Evolutionary conservation across 2,329 filamentous ascomycete species (phyloP), one percentile per base, ranked within the genome.

Genomic region (Colletotrichum sp.): DNA sequence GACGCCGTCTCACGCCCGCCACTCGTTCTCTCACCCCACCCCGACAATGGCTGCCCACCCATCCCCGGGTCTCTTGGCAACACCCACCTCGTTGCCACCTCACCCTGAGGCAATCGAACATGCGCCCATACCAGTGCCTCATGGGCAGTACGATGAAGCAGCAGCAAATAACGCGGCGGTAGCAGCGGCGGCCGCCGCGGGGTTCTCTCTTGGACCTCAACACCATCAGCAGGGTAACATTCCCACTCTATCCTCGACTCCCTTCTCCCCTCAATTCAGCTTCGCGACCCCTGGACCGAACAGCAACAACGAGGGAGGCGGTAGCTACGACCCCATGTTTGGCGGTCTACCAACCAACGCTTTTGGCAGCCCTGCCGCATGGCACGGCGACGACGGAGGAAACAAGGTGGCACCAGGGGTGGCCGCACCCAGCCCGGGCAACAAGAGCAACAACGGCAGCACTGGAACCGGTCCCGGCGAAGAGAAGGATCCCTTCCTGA

Each of bases 401-500:
- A 77, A 69, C 70, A 75, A 77, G 38, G 71, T 68, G 7, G 67
- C 68, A 52, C 16, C 43, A 3, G 71, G 71, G 28, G 75, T 67
- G 24, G 76, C 66, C 24, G 77, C 75, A 16, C 72, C 68, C 6
- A 88, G 87, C 61, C 89, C 90, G 0, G 88, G 86, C 2, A 74
- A 70, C 64, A 76, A 63, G 61, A 91, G 89, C 81, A 87, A 87
- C 71, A 87, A 87, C 57, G 88, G 86, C 12, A 90, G 88, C 74
- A 87, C 87, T 1, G 88, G 85, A 3, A 88, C 88, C 3, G 86
- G 83, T 0, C 82, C 86, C 4, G 87, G 86, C 4, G 90, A 93
- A 24, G 94, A 96, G 78, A 96, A 94, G 79, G 95, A 97, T 81
- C 94, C 95, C 1, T 97, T 98, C 81, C 84, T 97, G 55, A 94